Evolutionary conservation across 345 rosid genomes (phyloP).

Genomic region (Populus davidiana): DNA sequence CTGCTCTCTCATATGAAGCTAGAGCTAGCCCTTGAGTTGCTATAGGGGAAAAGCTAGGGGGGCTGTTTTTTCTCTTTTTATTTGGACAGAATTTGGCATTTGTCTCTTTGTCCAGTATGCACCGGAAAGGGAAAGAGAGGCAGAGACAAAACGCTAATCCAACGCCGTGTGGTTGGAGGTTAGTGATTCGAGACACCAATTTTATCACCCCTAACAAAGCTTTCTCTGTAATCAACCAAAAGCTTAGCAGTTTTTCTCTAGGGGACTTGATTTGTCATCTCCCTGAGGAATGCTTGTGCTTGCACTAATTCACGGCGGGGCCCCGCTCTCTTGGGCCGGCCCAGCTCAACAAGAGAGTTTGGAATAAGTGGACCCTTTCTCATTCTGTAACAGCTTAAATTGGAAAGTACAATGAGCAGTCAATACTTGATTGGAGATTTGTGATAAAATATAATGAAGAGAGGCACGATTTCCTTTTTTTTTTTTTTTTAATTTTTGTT

Average conservation of each 20-base stretch:
- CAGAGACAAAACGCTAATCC: constrained; percentile 9
- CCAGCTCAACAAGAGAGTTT: constrained; percentile 18
- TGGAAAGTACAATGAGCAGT: too few species aligned
- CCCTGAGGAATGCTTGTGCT: constrained; percentile 9
- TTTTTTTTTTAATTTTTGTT: too few species aligned
- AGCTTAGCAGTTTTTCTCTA: constrained; percentile 30
- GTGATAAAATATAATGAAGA: neutral
- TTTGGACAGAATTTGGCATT: neutral
- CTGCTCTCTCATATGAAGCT: too few species aligned
- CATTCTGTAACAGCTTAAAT: neutral
- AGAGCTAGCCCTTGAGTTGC: neutral
- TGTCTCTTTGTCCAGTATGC: constrained; percentile 16
- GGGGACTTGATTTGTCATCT: constrained; percentile 30
- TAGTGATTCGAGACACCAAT: constrained; percentile 10
- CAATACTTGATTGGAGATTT: neutral
- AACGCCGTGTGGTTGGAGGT: constrained; percentile 23
- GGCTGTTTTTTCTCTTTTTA: constrained; percentile 25
- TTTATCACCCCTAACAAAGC: constrained; percentile 13
- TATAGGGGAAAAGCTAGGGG: constrained; percentile 1
- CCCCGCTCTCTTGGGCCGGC: constrained; percentile 43
- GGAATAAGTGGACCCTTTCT: neutral
- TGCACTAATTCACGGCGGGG: constrained; percentile 8
- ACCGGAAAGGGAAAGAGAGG: constrained; percentile 11
- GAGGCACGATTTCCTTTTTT: neutral
- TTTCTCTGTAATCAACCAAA: neutral